Evolutionary conservation across 1,284 basidiomycete species (phyloP).

Genomic region (Omphalotus olearius): DNA sequence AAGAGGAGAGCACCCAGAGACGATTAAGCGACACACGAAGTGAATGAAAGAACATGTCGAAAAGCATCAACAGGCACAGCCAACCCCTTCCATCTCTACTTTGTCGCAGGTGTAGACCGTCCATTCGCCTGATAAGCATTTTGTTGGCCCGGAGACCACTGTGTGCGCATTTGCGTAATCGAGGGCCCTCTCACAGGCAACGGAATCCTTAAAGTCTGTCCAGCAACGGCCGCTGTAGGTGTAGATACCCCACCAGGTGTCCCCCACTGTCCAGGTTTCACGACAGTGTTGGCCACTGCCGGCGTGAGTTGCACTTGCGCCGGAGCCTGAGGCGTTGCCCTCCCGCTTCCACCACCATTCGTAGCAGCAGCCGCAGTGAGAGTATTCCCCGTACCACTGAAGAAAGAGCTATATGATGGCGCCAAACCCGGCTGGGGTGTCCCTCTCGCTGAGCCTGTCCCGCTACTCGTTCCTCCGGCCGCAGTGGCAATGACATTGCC

Average conservation of each 20-base stretch:
- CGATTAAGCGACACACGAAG: no score
- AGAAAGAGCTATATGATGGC: conserved; percentile 13
- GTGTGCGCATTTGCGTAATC: no score
- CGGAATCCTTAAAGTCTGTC: conserved; percentile 1
- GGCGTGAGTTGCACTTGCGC: conserved; percentile 24
- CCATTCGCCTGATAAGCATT: no score
- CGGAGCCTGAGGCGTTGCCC: conserved; percentile 13
- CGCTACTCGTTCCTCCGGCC: conserved; percentile 20
- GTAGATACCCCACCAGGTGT: no score
- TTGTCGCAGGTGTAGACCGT: no score
- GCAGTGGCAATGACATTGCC: conserved; percentile 14
- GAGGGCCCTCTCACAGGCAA: not conserved
- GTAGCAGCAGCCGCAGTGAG: conserved; percentile 25
- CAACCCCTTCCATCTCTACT: no score
- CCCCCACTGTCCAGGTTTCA: conserved; percentile 8
- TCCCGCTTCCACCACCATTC: conserved; percentile 19
- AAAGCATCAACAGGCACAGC: no score
- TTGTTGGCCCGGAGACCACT: no score
- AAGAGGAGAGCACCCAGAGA: no score
- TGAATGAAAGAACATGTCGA: no score
- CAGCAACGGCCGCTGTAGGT: no score
- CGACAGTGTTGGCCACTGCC: conserved; percentile 45
- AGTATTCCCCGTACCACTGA: conserved; percentile 16
- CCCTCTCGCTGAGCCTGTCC: conserved; percentile 22
- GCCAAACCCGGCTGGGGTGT: conserved; percentile 42